Percentiles rank a stretch among this genome's conserved stretches.
Evolutionary conservation across 805 yeast genomes (phyloP).

Genomic region (Monosporozyma aerobia): DNA sequence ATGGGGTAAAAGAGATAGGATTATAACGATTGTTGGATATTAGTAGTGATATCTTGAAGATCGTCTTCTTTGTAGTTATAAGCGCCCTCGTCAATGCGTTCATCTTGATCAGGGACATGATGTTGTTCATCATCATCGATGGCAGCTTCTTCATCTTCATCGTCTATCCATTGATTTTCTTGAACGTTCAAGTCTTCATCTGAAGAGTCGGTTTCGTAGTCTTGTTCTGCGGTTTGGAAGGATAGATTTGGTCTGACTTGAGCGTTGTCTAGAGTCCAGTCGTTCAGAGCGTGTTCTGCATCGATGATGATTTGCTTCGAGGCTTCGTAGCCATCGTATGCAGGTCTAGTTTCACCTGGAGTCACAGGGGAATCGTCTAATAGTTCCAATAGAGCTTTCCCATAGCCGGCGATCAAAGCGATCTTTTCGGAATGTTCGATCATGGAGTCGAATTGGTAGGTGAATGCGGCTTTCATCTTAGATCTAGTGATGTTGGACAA

Average conservation of each 20-base stretch:
- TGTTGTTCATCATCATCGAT: background rate
- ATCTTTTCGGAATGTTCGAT: slow-evolving; percentile 81
- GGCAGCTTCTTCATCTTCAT: background rate
- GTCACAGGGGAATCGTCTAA: slow-evolving; percentile 79
- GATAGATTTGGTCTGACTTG: slow-evolving; percentile 75
- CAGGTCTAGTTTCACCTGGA: slow-evolving; percentile 88
- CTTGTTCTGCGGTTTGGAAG: slow-evolving; percentile 42
- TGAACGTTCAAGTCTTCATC: slow-evolving; percentile 34
- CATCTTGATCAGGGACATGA: background rate
- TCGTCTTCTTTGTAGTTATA: no score
- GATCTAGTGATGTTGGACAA: slow-evolving; percentile 81
- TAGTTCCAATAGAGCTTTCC: slow-evolving; percentile 75
- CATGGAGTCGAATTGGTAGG: slow-evolving; percentile 76
- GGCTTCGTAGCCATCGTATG: slow-evolving; percentile 83
- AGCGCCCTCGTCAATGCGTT: no score
- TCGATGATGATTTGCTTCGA: slow-evolving; percentile 81
- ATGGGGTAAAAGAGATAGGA: background rate
- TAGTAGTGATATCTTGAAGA: background rate
- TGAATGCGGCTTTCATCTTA: slow-evolving; percentile 73
- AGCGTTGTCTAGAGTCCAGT: slow-evolving; percentile 79
- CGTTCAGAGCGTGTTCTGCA: slow-evolving; percentile 72
- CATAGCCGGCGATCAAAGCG: slow-evolving; percentile 82
- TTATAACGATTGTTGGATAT: background rate
- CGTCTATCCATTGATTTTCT: slow-evolving; percentile 6
- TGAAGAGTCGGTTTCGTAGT: slow-evolving; percentile 39